Evolutionary conservation across 805 yeast genomes (phyloP), one percentile per base, ranked within the genome.

Genomic region (Wickerhamiella allomyrinae): DNA sequence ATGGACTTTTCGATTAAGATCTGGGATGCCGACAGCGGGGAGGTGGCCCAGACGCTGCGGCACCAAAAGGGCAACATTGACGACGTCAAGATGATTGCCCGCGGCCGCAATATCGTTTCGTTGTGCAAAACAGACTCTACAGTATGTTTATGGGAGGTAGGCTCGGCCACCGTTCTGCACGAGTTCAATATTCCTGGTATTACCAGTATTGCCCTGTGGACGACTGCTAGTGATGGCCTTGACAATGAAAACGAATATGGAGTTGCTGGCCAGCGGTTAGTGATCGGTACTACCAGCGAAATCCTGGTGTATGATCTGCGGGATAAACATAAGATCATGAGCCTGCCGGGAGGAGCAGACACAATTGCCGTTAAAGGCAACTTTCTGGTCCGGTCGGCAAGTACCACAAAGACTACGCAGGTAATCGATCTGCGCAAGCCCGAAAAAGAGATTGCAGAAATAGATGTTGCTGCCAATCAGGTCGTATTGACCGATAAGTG

Each of bases 111-210:
- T 53, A 62, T 83, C 45, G 47, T 79, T 15, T 69, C 79, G 6
- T 61, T 47, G 20, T 46, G 76, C 9, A 68, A 74, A 6, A 40
- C 47, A 4, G 82, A 55, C 39, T 13, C 38, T 3, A 53, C 71
- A 0, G 62, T 78, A 1, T 65, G 61, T 34, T 53, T 83, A 29
- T 81, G 86, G 87, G 89, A 80, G 50, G 73, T 84, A 55, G 77
- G 81, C 0, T 52, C 69, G 1, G 84, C 78, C 1, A 41, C 52
- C 15, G 51, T 59, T 7, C 53, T 79, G 4, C 59, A 67, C 50
- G 57, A 62, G 29, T 65, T 73, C 40, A 46, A 51, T 7, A 61
- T 72, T 29, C 54, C 51, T 8, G 61, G 58, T 27, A 58, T 61
- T 15, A 35, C 24, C 13, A 29, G 42, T 29, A 29, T 40, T 19